phyloP scores from a whole-genome alignment of 192 early-diverging fungal genomes.

The Umbelopsis sp. region DNA sequence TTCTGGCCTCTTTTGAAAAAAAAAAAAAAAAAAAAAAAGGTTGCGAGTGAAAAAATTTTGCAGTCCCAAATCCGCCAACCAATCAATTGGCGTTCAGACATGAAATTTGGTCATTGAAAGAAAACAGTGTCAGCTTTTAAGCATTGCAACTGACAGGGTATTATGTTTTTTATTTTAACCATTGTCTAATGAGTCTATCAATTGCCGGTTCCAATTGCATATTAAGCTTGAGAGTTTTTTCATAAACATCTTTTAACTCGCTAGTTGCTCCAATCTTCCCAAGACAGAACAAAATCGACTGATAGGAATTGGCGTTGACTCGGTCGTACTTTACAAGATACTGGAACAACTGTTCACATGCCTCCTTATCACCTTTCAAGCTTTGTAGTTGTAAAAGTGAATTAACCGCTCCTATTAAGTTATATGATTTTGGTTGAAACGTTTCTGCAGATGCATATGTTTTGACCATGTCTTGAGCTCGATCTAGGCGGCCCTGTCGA shows the following conservation, averaged over 20 bases:
- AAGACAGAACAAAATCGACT: conserved; percentile 14
- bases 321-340: not conserved
- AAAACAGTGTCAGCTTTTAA: not conserved
- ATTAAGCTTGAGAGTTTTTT: not conserved
- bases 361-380: not conserved
- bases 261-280: not conserved
- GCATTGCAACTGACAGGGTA: not conserved
- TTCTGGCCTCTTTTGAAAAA: not conserved
- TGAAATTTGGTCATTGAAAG: not conserved
- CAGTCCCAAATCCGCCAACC: conserved; percentile 6
- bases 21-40: not conserved
- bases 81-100: not conserved
- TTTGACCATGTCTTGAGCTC: not conserved
- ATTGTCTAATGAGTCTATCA: conserved; percentile 11
- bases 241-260: not conserved
- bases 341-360: conserved; percentile 1
- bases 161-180: not conserved
- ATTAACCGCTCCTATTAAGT: conserved; percentile 1
- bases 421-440: not conserved
- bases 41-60: conserved; percentile 1
- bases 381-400: not conserved
- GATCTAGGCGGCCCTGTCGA: not conserved
- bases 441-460: not conserved
- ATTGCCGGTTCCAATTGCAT: not conserved
- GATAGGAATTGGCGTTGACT: not conserved